Evolutionary conservation across 768 basidiomycete genomes (phyloP), one percentile per base, ranked within the genome.

Genomic region (Trametes elegans): DNA sequence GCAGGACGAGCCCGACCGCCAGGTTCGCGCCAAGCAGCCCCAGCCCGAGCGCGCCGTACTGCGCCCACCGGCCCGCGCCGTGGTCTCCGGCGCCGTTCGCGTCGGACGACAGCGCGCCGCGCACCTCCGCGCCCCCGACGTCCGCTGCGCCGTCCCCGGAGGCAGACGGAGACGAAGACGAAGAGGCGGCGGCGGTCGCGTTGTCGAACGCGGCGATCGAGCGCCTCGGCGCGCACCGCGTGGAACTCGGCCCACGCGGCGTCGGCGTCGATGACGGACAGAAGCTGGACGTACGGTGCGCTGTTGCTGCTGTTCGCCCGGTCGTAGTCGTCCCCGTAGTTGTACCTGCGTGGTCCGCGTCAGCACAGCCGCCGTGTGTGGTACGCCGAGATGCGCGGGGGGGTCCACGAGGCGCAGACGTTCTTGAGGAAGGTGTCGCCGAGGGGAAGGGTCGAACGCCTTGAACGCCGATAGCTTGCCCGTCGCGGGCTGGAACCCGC

Each of bases 61-160:
- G 18, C 29, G 18, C 39, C 16, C n/a, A n/a, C n/a, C 50, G 11
- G 39, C 4, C 14, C 28, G 31, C 19, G 28, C 44, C 18, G 16
- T 41, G 38, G 13, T 8, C 26, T 2, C 47, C 21, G 18, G 26
- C 49, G 9, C 62, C 72, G 73, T 84, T 84, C 0, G 90, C 90
- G 54, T 93, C 90, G 40, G 72, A 73, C 39, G 68, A 73, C 28
- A 93, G 80, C 8, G 79, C 77, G 27, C 77, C 79, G 62, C 83
- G 88, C 66, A 90, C 90, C 9, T 82, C 88, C 7, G 70, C 61
- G 69, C 88, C 91, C 66, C 91, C 77, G 45, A 87, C 79, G 19
- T 68, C 62, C 5, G 66, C 40, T 2, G 81, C 73, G 14, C 84
- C 82, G 66, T 11, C 18, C 18, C n/a, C n/a, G n/a, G n/a, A n/a